Evolutionary conservation across 306 rosid genomes (phyloP).

Genomic region (Macrotyloma uniflorum): DNA sequence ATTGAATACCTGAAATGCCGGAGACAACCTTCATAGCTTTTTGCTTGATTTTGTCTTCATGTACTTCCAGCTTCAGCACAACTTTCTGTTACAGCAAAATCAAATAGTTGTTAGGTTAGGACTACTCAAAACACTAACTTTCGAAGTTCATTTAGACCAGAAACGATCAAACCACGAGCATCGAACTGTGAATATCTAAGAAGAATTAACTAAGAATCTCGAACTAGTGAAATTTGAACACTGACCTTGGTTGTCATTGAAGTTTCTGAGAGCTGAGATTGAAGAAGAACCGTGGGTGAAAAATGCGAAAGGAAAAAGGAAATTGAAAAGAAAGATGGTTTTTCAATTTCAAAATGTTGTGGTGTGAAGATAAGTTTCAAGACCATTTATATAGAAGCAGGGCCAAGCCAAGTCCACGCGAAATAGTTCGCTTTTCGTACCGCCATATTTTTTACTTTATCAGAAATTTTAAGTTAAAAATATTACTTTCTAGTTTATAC

Average conservation of each 20-base stretch:
- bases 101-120: neutral
- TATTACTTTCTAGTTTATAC: too few species aligned
- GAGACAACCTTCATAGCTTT: constrained; percentile 68
- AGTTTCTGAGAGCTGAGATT: constrained; percentile 14
- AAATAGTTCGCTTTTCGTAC: too few species aligned
- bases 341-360: too few species aligned
- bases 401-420: too few species aligned
- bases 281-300: neutral
- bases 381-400: too few species aligned
- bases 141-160: too few species aligned
- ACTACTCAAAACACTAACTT: neutral
- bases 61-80: constrained; percentile 52
- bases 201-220: too few species aligned
- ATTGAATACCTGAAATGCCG: constrained; percentile 55
- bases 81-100: constrained; percentile 53
- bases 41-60: constrained; percentile 51
- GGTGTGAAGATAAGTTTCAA: neutral
- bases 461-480: too few species aligned
- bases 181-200: neutral
- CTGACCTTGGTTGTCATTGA: constrained; percentile 48
- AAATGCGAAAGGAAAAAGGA: neutral
- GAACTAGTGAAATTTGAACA: neutral
- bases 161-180: neutral
- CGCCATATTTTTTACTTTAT: too few species aligned
- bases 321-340: neutral